A percentile compares a stretch with the other conserved stretches of the same genome.
phyloP scores from a whole-genome alignment of 768 basidiomycete species.

The Hebeloma cylindrosporum region DNA sequence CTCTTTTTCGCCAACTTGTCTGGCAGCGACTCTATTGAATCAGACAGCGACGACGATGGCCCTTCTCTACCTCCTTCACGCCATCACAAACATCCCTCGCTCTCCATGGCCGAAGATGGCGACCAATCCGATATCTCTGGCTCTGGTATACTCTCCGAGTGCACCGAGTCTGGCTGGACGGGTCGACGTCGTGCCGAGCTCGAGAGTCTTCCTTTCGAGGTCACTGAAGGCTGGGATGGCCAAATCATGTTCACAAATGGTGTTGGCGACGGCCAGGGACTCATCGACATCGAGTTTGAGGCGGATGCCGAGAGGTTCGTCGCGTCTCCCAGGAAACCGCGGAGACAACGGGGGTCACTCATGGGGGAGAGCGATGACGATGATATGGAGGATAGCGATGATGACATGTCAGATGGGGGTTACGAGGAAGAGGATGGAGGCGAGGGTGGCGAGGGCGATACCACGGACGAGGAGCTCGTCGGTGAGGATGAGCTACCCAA shows the following conservation, averaged over 20 bases:
- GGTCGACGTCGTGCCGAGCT: constrained; percentile 31
- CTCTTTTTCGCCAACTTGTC: constrained; percentile 81
- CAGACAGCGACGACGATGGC: constrained; percentile 16
- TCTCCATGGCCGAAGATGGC: constrained; percentile 44
- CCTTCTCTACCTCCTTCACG: neutral
- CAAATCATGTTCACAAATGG: constrained; percentile 72
- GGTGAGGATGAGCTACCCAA: constrained; percentile 72
- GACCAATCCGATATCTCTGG: constrained; percentile 44
- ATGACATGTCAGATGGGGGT: constrained; percentile 46
- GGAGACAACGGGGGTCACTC: too few relatives aligned
- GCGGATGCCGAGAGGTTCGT: constrained; percentile 51
- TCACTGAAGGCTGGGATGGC: constrained; percentile 75
- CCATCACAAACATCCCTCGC: constrained; percentile 6
- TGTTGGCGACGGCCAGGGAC: constrained; percentile 50
- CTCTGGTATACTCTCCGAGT: constrained; percentile 22
- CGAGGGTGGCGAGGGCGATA: constrained; percentile 47
- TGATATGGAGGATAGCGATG: constrained; percentile 45
- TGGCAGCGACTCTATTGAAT: constrained; percentile 44
- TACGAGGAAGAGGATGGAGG: constrained; percentile 50
- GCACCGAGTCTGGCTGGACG: constrained; percentile 27
- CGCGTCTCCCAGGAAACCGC: neutral
- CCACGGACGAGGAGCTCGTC: constrained; percentile 85
- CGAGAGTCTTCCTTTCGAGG: constrained; percentile 57
- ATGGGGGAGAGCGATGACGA: constrained; percentile 3
- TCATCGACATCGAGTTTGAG: constrained; percentile 72